Base-by-base conservation (phyloP, 805 yeast species). In the Zygosaccharomyces gambellarensis region DNA sequence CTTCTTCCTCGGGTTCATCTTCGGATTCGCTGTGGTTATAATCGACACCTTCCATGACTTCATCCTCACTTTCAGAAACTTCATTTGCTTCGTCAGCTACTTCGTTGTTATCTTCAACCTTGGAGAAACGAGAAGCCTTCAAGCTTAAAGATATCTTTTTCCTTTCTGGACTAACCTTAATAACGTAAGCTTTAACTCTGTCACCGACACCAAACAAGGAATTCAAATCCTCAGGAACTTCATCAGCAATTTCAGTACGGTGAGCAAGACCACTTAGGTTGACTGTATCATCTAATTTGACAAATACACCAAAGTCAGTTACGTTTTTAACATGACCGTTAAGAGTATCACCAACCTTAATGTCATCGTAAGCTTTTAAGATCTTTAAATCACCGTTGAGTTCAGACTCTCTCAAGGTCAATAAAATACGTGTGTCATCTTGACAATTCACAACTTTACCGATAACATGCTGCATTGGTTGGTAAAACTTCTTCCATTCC, bases 291-390 rank as follows among this genome's bases (percentile, higher is more conserved):
- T 84, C 90, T 47, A 92, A 73, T 54, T 80, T 83, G 45, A 92
- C 85, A 63, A 92, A 92, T 3, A 89, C 96, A 72, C 99, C 99
- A 64, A 83, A 92, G 42, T 87, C 95, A 30, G 90, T 82, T 22
- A 83, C 87, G 52, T 79, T 79, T 63, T 80, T 83, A 39, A 92
- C 84, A 2, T 82, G 70, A 64, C 97, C 99, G 62, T 85, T 92
- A 57, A 73, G 80, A 28, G 83, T 71, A 25, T 84, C 87, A 48
- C 87, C 95, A 45, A 76, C 81, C 49, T 79, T 69, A 48, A 92
- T 73, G 49, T 87, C 94, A 39, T 77, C 82, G 56, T 85, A 82
- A 46, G 72, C 71, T 65, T 84, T 85, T 61, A 81, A 65, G 28
- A 75, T 64, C 49, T 77, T 73, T 51, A 80, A 64, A 21, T 82